phyloP scores from a whole-genome alignment of 805 yeast species.

The Millerago galiae region DNA sequence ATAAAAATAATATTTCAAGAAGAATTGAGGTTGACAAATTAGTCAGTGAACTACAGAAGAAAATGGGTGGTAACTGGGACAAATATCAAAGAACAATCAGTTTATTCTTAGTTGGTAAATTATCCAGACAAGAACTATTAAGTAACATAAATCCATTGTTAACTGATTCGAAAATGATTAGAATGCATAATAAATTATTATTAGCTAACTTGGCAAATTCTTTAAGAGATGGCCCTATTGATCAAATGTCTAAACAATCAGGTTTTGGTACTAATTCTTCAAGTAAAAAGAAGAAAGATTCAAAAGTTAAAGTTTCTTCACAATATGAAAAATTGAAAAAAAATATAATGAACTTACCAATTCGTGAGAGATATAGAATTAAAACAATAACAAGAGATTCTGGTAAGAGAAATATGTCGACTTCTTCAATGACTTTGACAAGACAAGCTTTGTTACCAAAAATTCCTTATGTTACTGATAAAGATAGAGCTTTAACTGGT shows the following conservation, averaged over 20 bases:
- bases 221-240: slow-evolving; percentile 66
- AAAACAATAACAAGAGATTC: slow-evolving; percentile 78
- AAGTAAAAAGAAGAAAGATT: slow-evolving; percentile 42
- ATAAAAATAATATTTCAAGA: neutral
- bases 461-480: slow-evolving; percentile 59
- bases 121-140: slow-evolving; percentile 70
- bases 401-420: slow-evolving; percentile 71
- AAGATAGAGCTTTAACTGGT: slow-evolving; percentile 21
- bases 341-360: slow-evolving; percentile 80
- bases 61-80: slow-evolving; percentile 75
- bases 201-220: slow-evolving; percentile 82
- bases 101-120: slow-evolving; percentile 68
- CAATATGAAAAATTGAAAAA: slow-evolving; percentile 80
- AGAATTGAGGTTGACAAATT: slow-evolving; percentile 53
- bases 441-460: slow-evolving; percentile 61
- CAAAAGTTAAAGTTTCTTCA: slow-evolving; percentile 46
- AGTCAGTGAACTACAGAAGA: slow-evolving; percentile 66
- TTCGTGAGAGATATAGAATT: slow-evolving; percentile 77
- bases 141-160: slow-evolving; percentile 52
- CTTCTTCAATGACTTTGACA: slow-evolving; percentile 60
- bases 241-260: slow-evolving; percentile 25
- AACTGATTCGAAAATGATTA: slow-evolving; percentile 24
- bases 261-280: slow-evolving; percentile 43
- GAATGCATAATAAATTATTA: slow-evolving; percentile 77
- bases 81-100: slow-evolving; percentile 75